phyloP scores from a whole-genome alignment of 176 grass and related monocot species.

The Poa pratensis region DNA sequence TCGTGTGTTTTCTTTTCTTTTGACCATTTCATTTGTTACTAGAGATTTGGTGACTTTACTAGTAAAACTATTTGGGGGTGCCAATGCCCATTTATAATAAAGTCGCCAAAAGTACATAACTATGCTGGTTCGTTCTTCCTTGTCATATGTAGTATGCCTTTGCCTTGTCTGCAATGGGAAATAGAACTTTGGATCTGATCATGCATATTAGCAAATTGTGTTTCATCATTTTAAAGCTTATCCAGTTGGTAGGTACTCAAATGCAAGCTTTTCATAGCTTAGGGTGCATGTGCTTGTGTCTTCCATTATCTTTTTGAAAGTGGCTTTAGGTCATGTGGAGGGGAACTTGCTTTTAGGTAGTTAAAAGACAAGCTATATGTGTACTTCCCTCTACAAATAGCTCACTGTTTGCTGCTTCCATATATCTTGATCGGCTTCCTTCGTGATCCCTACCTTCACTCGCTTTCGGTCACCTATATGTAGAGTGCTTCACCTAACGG shows the following conservation, averaged over 20 bases:
- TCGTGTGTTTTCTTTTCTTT: constrained; percentile 44
- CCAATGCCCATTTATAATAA: constrained; percentile 52
- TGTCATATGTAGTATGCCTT: background rate
- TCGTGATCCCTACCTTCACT: constrained; percentile 13
- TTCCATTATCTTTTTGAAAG: constrained; percentile 37
- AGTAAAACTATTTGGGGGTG: constrained; percentile 44
- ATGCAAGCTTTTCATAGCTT: constrained; percentile 20
- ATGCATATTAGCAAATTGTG: background rate
- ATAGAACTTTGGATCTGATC: constrained; percentile 34
- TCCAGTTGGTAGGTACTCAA: constrained; percentile 15
- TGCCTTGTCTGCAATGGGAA: constrained; percentile 2
- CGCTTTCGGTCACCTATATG: background rate
- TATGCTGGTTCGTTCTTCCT: constrained; percentile 14
- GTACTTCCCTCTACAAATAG: background rate
- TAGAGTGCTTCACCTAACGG: background rate
- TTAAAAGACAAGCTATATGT: background rate
- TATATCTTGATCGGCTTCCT: constrained; percentile 16
- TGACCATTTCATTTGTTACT: constrained; percentile 59
- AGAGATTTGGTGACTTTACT: constrained; percentile 52
- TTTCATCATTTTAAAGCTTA: constrained; percentile 31
- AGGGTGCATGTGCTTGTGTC: constrained; percentile 22
- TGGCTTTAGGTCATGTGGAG: constrained; percentile 30
- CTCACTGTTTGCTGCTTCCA: constrained; percentile 15
- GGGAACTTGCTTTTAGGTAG: background rate
- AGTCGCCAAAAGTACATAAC: constrained; percentile 50